Evolutionary conservation across 2,329 filamentous ascomycete genomes (phyloP).

Genomic region (Phialophora verrucosa): DNA sequence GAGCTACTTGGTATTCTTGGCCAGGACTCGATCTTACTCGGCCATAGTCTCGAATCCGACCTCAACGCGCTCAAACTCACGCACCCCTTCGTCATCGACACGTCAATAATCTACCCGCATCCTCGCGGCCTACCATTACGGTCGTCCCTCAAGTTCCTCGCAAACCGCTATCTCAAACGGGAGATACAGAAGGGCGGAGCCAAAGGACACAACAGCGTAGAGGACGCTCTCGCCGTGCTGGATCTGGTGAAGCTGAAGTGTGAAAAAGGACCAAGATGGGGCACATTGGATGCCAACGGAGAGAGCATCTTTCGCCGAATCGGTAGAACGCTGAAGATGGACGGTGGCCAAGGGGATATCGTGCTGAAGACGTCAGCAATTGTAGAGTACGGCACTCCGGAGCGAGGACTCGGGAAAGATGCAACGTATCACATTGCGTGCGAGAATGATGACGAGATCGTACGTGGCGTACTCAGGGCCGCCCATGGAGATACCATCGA

Average conservation of each 20-base stretch:
- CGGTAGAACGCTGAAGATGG: slow-evolving; percentile 58
- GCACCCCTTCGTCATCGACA: slow-evolving; percentile 94
- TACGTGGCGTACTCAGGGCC: slow-evolving; percentile 56
- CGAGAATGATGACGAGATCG: slow-evolving; percentile 62
- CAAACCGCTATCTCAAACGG: slow-evolving; percentile 81
- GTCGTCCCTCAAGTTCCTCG: slow-evolving; percentile 86
- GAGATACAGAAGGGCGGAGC: slow-evolving; percentile 84
- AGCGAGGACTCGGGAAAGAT: slow-evolving; percentile 63
- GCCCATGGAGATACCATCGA: slow-evolving; percentile 19
- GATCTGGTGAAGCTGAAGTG: slow-evolving; percentile 96
- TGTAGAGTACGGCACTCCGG: slow-evolving; percentile 87
- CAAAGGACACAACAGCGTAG: slow-evolving; percentile 85
- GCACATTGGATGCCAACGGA: slow-evolving; percentile 74
- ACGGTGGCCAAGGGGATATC: slow-evolving; percentile 41
- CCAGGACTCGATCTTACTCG: slow-evolving; percentile 53
- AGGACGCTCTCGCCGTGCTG: slow-evolving; percentile 88
- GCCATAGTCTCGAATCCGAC: slow-evolving; percentile 57
- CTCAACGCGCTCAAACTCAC: slow-evolving; percentile 82
- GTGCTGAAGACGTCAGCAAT: slow-evolving; percentile 58
- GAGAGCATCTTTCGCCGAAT: slow-evolving; percentile 92
- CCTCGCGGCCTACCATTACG: slow-evolving; percentile 87
- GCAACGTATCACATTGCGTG: slow-evolving; percentile 64
- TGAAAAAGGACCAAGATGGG: slow-evolving; percentile 88
- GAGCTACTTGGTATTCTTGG: slow-evolving; percentile 73
- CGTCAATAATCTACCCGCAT: slow-evolving; percentile 86